Base-by-base conservation (phyloP, 768 basidiomycete species). In the Leucocoprinus sp. region DNA sequence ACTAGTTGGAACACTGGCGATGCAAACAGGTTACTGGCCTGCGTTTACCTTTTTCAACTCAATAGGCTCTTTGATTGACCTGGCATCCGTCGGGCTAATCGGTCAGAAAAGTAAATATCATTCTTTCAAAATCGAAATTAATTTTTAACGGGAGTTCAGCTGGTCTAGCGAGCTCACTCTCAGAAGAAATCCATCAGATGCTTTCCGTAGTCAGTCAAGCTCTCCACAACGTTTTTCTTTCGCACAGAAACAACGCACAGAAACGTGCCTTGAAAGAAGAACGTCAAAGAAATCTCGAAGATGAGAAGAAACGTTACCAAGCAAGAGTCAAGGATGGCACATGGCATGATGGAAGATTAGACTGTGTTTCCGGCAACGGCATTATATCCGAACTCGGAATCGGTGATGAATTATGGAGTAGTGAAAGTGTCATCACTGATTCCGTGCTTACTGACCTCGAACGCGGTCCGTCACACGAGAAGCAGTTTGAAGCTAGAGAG, bases 21-120 rank as follows among this genome's bases (percentile, higher is more conserved):
- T 63, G 5, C 88, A 96, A 55, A 90, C 86, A 0, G 93, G 95
- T 27, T 91, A 90, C 57, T 84, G 81, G 72, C 93, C 93, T 4
- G 73, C 90, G 5, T 93, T 96, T 64, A 82, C 82, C 4, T 85
- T 92, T 64, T 66, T 90, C 39, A 81, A 83, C 55, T 90, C 86
- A 0, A 63, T 90, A 57, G 86, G 76, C 55, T 84, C 77, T 51
- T 64, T 98, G 46, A 78, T 97, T 50, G 95, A 98, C 59, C 72
- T 98, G n/a, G 92, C 90, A 1, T 84, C 82, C 48, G 76, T 93
- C 34, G 93, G 93, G 1, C 57, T 98, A n/a, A 96, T 96, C 54
- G 96, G 96, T 2, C 91, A 96, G 58, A 97, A 97, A 67, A 78
- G 89, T 84, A 43, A 5, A 62, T 39, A 34, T 40, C 21, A 28